phyloP scores from a whole-genome alignment of 139 green algal species.

The Mychonastes homosphaera region DNA sequence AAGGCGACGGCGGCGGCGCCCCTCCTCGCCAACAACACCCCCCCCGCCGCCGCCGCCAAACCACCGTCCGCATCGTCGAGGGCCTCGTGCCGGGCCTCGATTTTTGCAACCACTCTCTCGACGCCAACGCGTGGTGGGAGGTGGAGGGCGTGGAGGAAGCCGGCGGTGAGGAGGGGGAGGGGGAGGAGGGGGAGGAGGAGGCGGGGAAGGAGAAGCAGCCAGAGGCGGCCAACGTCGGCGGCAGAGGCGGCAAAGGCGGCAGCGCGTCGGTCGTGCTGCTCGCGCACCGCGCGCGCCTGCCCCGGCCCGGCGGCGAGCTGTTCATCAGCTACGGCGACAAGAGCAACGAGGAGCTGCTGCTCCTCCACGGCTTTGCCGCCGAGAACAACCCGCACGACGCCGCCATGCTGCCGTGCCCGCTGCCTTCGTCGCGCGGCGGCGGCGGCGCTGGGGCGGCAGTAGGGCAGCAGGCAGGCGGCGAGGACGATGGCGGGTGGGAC shows the following conservation, averaged over 20 bases:
- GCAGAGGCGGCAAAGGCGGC: not conserved
- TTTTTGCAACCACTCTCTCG: constrained; percentile 66
- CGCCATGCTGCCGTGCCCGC: constrained; percentile 56
- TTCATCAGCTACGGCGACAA: constrained; percentile 45
- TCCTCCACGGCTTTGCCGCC: constrained; percentile 67
- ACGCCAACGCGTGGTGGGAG: constrained; percentile 45
- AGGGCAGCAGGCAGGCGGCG: not conserved
- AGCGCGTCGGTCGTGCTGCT: no score
- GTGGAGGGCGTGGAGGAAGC: constrained; percentile 4
- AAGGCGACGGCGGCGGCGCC: not conserved
- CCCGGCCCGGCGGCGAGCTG: constrained; percentile 40
- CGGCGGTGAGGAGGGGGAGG: no score
- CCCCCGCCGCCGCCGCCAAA: constrained; percentile 12
- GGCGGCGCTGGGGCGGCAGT: not conserved
- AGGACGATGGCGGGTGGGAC: not conserved
- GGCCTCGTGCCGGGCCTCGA: constrained; percentile 74
- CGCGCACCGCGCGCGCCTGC: constrained; percentile 1
- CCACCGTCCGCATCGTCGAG: no score
- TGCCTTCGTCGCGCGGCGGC: constrained; percentile 20
- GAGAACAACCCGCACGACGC: constrained; percentile 50
- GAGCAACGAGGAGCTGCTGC: constrained; percentile 75
- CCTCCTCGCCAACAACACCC: not conserved
- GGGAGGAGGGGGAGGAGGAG: not conserved
- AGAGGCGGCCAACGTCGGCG: not conserved
- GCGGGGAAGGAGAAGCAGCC: constrained; percentile 1